Evolutionary conservation across 1,284 basidiomycete species (phyloP), one percentile per base, ranked within the genome.

Genomic region (Heterobasidion irregulare): DNA sequence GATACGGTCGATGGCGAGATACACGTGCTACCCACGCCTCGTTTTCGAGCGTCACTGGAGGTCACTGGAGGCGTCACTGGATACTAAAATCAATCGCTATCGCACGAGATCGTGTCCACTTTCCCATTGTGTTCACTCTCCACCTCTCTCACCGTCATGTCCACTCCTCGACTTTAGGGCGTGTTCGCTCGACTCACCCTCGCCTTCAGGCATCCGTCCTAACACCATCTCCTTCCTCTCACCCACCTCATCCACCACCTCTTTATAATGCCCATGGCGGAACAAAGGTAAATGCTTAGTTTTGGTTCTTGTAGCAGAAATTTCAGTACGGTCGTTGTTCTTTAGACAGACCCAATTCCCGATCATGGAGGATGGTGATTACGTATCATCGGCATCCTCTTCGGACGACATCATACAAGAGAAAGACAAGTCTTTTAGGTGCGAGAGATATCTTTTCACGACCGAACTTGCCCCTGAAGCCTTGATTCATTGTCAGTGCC

Each of bases 341-440:
- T 18, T 15, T 35, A 47, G 36, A 35, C 49, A 50, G 10, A 15
- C 49, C 49, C n/a, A 35, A 38, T 50, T 50, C 35, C 33, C 49
- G 33, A 12, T 36, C 36, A 50, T 34, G 34, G 52, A 56, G 34
- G 56, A 59, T 45, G 52, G 35, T 34, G 35, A 48, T 18, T 56
- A 58, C 18, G 6, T 44, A 1, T 52, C 50, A 1, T 55, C 58
- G 8, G 57, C 58, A 15, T 41, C 53, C 8, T 59, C 58, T n/a
- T 59, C 58, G 16, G 57, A 56, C 2, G 58, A 57, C 26, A 44
- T 43, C 36, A 49, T 56, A 41, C 54, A 49, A 9, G 56, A 59
- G 35, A 59, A 50, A 54, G 56, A 53, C 32, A 55, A 53, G 2
- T 47, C 34, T 15, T 54, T 57, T 32, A 57, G 58, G 58, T 55